Conservation (phyloP, 345 rosid genomes). For the Pelargonium nanum region DNA sequence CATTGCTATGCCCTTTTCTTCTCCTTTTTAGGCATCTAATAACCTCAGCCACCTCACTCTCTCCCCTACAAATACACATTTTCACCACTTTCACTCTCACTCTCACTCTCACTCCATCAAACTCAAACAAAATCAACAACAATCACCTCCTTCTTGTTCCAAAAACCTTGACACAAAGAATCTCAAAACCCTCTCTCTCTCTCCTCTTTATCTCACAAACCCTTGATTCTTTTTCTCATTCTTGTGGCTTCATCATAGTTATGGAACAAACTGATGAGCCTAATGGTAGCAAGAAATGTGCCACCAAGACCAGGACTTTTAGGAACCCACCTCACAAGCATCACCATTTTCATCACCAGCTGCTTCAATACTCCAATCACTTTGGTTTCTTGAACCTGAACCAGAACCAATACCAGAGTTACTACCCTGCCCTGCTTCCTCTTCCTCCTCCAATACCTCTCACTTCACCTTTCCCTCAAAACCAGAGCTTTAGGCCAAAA, state of each 20-base stretch:
- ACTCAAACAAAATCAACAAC: no score
- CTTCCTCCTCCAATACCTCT: slow-evolving; percentile 49
- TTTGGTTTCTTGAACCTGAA: slow-evolving; percentile 24
- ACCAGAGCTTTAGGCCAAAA: slow-evolving; percentile 35
- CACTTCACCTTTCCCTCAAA: slow-evolving; percentile 33
- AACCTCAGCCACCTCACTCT: no score
- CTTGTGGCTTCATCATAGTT: no score
- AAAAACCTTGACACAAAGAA: background rate
- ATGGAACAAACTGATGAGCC: slow-evolving; percentile 64
- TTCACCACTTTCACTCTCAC: background rate
- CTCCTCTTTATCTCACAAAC: slow-evolving; percentile 11
- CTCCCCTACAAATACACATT: slow-evolving; percentile 1
- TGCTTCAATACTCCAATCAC: slow-evolving; percentile 50
- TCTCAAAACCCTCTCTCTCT: slow-evolving; percentile 11
- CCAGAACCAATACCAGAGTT: slow-evolving; percentile 26
- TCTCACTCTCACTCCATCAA: background rate
- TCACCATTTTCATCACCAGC: slow-evolving; percentile 30
- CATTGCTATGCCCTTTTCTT: slow-evolving; percentile 17
- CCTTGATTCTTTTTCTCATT: slow-evolving; percentile 4
- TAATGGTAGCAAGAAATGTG: slow-evolving; percentile 35
- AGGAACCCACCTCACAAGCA: slow-evolving; percentile 26
- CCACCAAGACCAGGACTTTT: slow-evolving; percentile 28
- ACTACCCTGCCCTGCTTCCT: slow-evolving; percentile 58
- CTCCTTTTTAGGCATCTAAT: slow-evolving; percentile 24
- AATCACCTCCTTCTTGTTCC: background rate